phyloP scores from a whole-genome alignment of 2,329 filamentous ascomycete genomes.

The Purpureocillium lavendulum region DNA sequence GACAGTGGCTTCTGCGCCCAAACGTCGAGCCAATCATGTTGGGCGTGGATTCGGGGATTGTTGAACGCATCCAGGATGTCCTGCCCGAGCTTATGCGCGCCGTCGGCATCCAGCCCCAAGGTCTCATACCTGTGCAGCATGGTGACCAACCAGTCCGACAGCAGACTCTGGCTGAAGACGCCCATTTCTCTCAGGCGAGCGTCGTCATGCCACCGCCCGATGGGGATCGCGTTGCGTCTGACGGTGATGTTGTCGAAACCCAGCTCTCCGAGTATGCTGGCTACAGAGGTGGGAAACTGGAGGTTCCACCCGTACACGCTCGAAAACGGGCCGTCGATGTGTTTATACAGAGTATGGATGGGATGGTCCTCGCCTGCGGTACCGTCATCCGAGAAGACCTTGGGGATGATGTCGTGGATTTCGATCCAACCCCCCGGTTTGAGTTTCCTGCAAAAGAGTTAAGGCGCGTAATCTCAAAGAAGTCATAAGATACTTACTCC shows the following conservation, averaged over 20 bases:
- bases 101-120: constrained; percentile 23
- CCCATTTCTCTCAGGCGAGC: constrained; percentile 26
- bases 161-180: constrained; percentile 25
- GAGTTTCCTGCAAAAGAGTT: constrained; percentile 17
- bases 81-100: constrained; percentile 22
- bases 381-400: constrained; percentile 23
- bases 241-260: constrained; percentile 27
- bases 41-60: constrained; percentile 22
- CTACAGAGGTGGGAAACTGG: constrained; percentile 17
- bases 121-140: constrained; percentile 22
- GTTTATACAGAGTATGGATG: constrained; percentile 22
- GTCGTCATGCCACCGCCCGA: constrained; percentile 30
- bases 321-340: constrained; percentile 22
- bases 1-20: constrained; percentile 27
- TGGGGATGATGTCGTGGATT: constrained; percentile 24
- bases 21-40: constrained; percentile 25
- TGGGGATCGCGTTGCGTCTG: constrained; percentile 19
- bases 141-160: constrained; percentile 24
- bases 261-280: constrained; percentile 16
- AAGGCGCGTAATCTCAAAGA: not conserved
- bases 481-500: no score
- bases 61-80: constrained; percentile 22
- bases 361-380: constrained; percentile 19
- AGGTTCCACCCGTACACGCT: constrained; percentile 26
- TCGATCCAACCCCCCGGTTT: constrained; percentile 32